Percentiles rank a stretch among this genome's conserved stretches.
phyloP scores from a whole-genome alignment of 2,329 filamentous ascomycete species.

The Diaporthe helianthi region DNA sequence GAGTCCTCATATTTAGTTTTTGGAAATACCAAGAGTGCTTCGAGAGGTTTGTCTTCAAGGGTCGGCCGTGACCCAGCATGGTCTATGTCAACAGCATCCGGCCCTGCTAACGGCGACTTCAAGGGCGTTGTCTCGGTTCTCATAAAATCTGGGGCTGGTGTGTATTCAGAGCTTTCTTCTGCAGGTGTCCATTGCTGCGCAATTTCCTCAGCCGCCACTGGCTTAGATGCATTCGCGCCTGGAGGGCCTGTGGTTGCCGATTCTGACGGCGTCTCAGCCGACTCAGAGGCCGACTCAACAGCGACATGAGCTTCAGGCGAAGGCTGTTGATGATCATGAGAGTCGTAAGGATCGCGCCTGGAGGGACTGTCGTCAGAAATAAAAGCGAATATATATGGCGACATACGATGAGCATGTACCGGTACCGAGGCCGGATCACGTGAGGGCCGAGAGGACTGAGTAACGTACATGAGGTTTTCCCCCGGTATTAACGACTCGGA shows the following conservation, averaged over 20 bases:
- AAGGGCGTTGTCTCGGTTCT: background rate
- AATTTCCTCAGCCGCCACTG: background rate
- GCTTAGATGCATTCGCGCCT: background rate
- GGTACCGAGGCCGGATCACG: constrained; percentile 5
- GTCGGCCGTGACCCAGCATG: background rate
- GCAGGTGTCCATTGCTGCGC: background rate
- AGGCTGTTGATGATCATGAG: background rate
- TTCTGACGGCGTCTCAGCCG: background rate
- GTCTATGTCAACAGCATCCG: background rate
- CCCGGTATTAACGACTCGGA: constrained; percentile 35
- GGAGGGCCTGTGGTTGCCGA: background rate
- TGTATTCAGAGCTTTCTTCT: background rate
- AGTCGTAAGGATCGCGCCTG: constrained; percentile 19
- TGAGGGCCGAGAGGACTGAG: background rate
- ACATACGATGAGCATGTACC: background rate
- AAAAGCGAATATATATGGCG: background rate
- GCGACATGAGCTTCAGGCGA: background rate
- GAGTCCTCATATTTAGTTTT: background rate
- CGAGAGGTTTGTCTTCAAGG: background rate
- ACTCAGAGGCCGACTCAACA: background rate
- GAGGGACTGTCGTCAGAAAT: constrained; percentile 4
- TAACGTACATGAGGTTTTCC: constrained; percentile 37
- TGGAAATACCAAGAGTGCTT: background rate
- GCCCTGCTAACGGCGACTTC: background rate
- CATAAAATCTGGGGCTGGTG: background rate